Evolutionary conservation across 495 filamentous ascomycete species (phyloP).

Genomic region (Aspergillus affinis): DNA sequence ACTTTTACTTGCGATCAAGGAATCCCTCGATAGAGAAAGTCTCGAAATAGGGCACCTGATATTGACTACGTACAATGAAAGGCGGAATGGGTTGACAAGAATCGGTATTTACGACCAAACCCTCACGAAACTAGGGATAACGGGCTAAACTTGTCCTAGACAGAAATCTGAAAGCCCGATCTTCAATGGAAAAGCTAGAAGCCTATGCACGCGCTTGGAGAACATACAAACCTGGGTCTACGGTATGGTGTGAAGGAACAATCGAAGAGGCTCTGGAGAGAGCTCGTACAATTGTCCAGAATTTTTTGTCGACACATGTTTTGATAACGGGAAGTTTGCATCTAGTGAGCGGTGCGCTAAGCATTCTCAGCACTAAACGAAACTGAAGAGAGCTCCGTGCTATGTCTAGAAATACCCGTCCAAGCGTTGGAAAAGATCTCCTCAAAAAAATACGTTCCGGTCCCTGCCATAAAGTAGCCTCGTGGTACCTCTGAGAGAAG

Average conservation of each 20-base stretch:
- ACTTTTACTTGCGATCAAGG: conserved; percentile 1
- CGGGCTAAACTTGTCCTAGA: conserved; percentile 1
- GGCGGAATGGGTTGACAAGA: conserved; percentile 3
- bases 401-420: conserved; percentile 1
- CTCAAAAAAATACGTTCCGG: conserved; percentile 1
- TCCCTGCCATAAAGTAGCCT: conserved; percentile 1
- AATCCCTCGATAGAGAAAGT: conserved; percentile 4
- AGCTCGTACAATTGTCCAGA: conserved; percentile 2
- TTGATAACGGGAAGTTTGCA: conserved; percentile 6
- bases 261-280: conserved; percentile 1
- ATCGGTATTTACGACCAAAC: conserved; percentile 1
- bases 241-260: conserved; percentile 1
- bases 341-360: conserved; percentile 4
- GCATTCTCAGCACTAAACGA: conserved; percentile 1
- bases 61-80: conserved; percentile 2
- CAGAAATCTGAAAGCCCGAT: conserved; percentile 1
- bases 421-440: conserved; percentile 1
- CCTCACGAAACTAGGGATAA: neutral
- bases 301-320: conserved; percentile 4
- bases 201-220: neutral
- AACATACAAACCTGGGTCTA: conserved; percentile 1
- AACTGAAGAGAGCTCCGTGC: conserved; percentile 1
- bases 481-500: neutral
- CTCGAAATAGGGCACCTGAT: conserved; percentile 6
- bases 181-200: neutral